These are phyloP conservation scores for Chaetomium sp. DNA, from an alignment of 2,329 filamentous ascomycete species.

Conservation along the genomic window DNA sequence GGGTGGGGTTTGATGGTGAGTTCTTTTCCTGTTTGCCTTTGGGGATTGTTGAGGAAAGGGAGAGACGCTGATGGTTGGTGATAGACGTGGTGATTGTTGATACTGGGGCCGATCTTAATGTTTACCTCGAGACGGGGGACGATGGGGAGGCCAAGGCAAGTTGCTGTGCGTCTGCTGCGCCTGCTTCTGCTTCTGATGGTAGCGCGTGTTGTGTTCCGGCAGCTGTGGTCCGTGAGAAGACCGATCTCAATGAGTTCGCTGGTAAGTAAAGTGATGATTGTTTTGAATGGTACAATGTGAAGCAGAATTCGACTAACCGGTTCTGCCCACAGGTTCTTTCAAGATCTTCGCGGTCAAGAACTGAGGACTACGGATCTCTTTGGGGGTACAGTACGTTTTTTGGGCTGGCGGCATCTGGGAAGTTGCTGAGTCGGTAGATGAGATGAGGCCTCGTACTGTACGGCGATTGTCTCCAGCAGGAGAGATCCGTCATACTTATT, in stretches of 20 bases:
- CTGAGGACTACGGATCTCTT: background rate
- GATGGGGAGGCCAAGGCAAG: constrained; percentile 24
- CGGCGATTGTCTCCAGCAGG: no score
- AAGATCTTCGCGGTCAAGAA: constrained; percentile 45
- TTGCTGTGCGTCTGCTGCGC: constrained; percentile 14
- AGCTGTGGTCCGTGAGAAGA: constrained; percentile 24
- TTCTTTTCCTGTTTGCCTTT: constrained; percentile 2
- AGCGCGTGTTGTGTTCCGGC: constrained; percentile 21
- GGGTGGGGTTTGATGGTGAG: constrained; percentile 45
- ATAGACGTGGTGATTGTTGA: constrained; percentile 40
- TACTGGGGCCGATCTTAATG: constrained; percentile 40
- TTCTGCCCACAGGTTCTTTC: constrained; percentile 34
- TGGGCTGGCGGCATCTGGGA: no score
- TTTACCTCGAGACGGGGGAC: constrained; percentile 34
- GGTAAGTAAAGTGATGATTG: constrained; percentile 32
- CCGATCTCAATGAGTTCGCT: constrained; percentile 45
- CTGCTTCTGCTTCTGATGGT: constrained; percentile 3
- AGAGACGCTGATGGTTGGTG: no score
- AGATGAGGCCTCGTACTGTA: no score
- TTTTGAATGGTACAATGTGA: no score
- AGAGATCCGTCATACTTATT: no score
- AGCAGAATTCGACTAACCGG: background rate
- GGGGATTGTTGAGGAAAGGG: no score
- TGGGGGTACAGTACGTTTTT: no score
- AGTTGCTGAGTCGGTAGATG: no score